phyloP scores from a whole-genome alignment of 2,329 filamentous ascomycete genomes.

The Venturia nashicola region DNA sequence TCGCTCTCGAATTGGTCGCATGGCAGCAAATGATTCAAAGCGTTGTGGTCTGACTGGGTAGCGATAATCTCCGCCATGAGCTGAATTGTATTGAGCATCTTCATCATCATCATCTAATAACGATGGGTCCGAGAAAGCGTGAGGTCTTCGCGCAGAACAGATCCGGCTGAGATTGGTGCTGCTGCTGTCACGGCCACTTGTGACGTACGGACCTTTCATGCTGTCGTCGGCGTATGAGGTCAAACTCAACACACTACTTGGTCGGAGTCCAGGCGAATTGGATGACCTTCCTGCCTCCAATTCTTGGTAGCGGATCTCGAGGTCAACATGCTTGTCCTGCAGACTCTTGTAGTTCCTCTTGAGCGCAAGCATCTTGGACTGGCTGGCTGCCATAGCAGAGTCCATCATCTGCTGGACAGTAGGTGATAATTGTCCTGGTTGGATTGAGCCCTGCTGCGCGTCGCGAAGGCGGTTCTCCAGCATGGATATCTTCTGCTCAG shows the following conservation, averaged over 20 bases:
- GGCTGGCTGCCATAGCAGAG: constrained; percentile 33
- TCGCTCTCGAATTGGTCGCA: constrained; percentile 22
- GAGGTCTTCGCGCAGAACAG: constrained; percentile 2
- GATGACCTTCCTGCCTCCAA: constrained; percentile 20
- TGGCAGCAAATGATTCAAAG: constrained; percentile 27
- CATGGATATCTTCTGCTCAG: constrained; percentile 36
- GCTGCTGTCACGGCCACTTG: not conserved
- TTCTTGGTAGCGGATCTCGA: constrained; percentile 33
- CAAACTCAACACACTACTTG: constrained; percentile 7
- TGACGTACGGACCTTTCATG: not conserved
- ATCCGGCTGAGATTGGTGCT: not conserved
- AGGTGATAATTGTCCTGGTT: constrained; percentile 18
- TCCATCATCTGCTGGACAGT: constrained; percentile 36
- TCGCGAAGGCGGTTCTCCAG: constrained; percentile 25
- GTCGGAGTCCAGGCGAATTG: not conserved
- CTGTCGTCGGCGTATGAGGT: constrained; percentile 9
- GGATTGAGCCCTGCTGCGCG: constrained; percentile 15
- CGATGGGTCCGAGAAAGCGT: constrained; percentile 10
- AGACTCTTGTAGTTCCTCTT: constrained; percentile 41
- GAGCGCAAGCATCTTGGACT: constrained; percentile 35
- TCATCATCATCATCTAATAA: not conserved
- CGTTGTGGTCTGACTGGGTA: constrained; percentile 7
- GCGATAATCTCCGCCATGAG: not conserved
- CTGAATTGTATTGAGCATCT: not conserved
- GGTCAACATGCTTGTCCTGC: constrained; percentile 36